A percentile compares a stretch with the other conserved stretches of the same genome.
Evolutionary conservation across 345 rosid genomes (phyloP).

Genomic region (Hirschfeldia incana): DNA sequence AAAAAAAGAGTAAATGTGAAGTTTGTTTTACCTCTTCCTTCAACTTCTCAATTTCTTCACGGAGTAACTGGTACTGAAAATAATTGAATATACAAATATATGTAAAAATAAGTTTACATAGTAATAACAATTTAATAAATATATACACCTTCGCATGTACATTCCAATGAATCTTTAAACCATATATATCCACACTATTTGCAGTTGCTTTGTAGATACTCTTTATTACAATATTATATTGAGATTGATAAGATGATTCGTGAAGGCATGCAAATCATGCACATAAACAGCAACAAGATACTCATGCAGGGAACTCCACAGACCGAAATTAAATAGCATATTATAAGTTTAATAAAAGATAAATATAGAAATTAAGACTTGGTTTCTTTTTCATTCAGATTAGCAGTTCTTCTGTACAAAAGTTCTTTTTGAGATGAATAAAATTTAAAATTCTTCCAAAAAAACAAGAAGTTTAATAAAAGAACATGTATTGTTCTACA

Average conservation of each 20-base stretch:
- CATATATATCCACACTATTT: background rate
- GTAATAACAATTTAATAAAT: background rate
- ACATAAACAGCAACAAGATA: background rate
- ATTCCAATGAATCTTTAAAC: conserved; percentile 6
- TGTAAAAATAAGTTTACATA: background rate
- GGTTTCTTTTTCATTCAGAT: too few species aligned
- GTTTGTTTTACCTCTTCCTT: conserved; percentile 63
- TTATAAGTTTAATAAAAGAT: background rate
- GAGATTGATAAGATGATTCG: conserved; percentile 1
- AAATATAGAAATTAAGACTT: too few species aligned
- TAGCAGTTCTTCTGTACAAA: too few species aligned
- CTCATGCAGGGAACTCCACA: background rate
- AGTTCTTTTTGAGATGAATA: too few species aligned
- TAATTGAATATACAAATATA: background rate
- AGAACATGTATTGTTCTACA: background rate
- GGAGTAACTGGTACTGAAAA: conserved; percentile 59
- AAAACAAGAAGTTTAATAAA: background rate
- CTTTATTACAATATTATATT: background rate
- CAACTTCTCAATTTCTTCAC: conserved; percentile 63
- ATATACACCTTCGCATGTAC: background rate
- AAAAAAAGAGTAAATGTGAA: conserved; percentile 29
- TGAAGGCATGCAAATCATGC: conserved; percentile 16
- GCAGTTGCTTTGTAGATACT: background rate
- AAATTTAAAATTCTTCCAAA: too few species aligned
- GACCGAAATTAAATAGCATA: background rate